A percentile compares a stretch with the other conserved stretches of the same genome.
phyloP scores from a whole-genome alignment of 257 asterid genomes.

The Nicotiana undulata region DNA sequence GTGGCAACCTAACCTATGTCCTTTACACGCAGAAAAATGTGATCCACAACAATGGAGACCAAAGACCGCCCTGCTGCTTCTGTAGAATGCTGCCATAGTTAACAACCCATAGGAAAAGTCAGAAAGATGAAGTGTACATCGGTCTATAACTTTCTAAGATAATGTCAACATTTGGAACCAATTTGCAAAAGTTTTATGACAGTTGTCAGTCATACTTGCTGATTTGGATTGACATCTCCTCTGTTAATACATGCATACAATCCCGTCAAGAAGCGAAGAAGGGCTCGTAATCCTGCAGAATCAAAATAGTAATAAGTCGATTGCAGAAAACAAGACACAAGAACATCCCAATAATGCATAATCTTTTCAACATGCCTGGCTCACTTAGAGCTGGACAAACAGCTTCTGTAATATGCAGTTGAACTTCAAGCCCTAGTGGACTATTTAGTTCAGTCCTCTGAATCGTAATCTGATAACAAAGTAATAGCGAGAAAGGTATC shows the following conservation, averaged over 20 bases:
- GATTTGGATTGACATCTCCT: slow-evolving; percentile 86
- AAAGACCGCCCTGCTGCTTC: slow-evolving; percentile 97
- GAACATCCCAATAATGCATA: slow-evolving; percentile 9
- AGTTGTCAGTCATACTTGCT: slow-evolving; percentile 37
- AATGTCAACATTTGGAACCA: not conserved
- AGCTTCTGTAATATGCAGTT: slow-evolving; percentile 78
- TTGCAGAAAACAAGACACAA: slow-evolving; percentile 6
- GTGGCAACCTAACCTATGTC: slow-evolving; percentile 69
- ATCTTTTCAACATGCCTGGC: slow-evolving; percentile 60
- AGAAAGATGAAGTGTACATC: not conserved
- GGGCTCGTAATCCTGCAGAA: slow-evolving; percentile 83
- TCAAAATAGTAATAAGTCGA: slow-evolving; percentile 4
- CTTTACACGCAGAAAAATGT: slow-evolving; percentile 87
- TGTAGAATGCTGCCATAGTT: slow-evolving; percentile 51
- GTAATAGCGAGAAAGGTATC: not conserved
- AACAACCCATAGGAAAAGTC: not conserved
- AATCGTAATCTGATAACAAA: slow-evolving; percentile 70
- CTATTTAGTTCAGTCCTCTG: slow-evolving; percentile 83
- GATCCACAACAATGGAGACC: slow-evolving; percentile 83
- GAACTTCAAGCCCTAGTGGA: slow-evolving; percentile 93
- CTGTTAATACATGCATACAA: slow-evolving; percentile 84
- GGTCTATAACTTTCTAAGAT: not conserved
- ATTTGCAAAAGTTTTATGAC: not conserved
- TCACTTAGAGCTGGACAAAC: slow-evolving; percentile 97
- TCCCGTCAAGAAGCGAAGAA: slow-evolving; percentile 95